Evolutionary conservation across 768 basidiomycete genomes (phyloP), one percentile per base, ranked within the genome.

Genomic region (Lanmaoa pseudosensibilis): DNA sequence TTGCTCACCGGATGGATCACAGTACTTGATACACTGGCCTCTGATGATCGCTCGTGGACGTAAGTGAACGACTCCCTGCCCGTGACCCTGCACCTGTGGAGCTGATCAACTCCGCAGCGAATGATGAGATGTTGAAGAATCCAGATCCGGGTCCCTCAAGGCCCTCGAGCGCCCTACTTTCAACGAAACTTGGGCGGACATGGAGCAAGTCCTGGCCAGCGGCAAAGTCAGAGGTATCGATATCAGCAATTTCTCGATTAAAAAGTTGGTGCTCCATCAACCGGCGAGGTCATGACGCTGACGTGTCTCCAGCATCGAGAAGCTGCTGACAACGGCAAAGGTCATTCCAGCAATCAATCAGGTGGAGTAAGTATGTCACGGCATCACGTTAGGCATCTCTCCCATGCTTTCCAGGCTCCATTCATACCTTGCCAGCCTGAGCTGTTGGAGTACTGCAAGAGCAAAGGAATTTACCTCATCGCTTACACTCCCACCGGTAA

Each of bases 301-400:
- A 47, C 27, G 6, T 40, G 21, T n/a, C 40, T 45, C 40, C 18
- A 48, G 50, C 52, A 38, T 72, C 46, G 63, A 63, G 52, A 56
- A 73, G 37, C 73, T 85, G 8, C 67, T 82, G 32, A 70, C 77
- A 37, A 73, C 77, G 21, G 78, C 75, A 57, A 78, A 70, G 21
- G 78, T 87, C 61, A 74, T 80, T n/a, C 87, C 88, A 18, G 83
- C 83, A 36, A 78, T 83, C 16, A 84, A 90, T 63, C 88, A 90
- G 68, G 79, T 87, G 19, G 83, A 86, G 71, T 52, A n/a, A 44
- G 50, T 15, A 40, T 23, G 25, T 8, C 27, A 41, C 25, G 18
- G 12, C 30, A 44, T n/a, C 33, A 34, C n/a, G 25, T 36, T 16
- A 7, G 37, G 32, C 15, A 18, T 21, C 47, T 25, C 32, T 68